Base-by-base conservation (phyloP, 2,329 filamentous ascomycete genomes). In the Parastagonospora nodorum region DNA sequence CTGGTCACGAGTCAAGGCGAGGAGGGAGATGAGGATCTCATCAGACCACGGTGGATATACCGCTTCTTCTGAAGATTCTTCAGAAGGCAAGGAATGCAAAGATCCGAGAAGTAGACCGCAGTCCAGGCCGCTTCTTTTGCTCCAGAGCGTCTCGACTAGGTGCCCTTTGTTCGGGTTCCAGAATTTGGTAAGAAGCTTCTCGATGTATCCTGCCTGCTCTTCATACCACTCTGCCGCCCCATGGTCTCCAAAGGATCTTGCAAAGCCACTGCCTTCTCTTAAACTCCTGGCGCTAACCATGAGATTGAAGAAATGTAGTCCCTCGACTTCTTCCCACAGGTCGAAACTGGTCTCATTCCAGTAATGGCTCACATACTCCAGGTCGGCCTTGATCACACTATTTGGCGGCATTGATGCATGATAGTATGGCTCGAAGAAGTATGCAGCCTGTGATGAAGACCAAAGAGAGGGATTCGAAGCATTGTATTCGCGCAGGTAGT, bases 261-360 rank as follows among this genome's bases (percentile, higher is more conserved):
- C 74, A 2, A 76, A 48, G 7, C 66, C 51, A 2, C 65, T 62
- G 2, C 74, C 74, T 48, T 75, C 71, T 8, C 61, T 55, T 36
- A 76, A 53, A 19, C 72, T 74, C 15, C 69, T 60, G 3, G 67
- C 60, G 45, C 74, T 74, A 14, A 74, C 70, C 61, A 74, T 73
- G 8, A 67, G 60, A 6, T 71, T 76, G 60, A 75, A 76, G 64
- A 75, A 75, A 51, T 75, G 73, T 41, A 74, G 57, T 4, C 77
- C 76, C 31, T 72, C 61, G n/a, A 77, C 70, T 55, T 78, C 76
- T 46, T 78, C 76, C 76, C 76, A 78, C 1, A 78, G 61, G 51
- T 78, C 76, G 45, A 78, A 78, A 5, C 74, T 68, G 5, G 64
- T 67, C 27, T 72, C 58, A 27, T 73, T 73, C 76, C 76, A 78